Evolutionary conservation across 805 yeast genomes (phyloP), one percentile per base, ranked within the genome.

Genomic region (Torulaspora maleeae): DNA sequence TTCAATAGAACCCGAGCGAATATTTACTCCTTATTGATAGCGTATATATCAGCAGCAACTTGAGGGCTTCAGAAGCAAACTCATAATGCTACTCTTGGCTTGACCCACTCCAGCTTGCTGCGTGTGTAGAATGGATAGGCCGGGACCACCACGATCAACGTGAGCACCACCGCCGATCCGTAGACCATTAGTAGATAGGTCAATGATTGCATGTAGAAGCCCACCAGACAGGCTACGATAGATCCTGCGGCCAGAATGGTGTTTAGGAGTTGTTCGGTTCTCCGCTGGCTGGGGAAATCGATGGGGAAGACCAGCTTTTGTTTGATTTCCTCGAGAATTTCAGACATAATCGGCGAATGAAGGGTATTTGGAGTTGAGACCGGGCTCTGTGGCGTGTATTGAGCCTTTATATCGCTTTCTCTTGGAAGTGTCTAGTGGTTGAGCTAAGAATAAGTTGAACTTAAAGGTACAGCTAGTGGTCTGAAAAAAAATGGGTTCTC

Each of bases 51-150:
- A 22, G 25, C 10, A 22, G 25, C 25, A 22, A 22, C 25, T 22
- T 22, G 25, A 22, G 25, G 3, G 25, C 25, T 22, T 22, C 25
- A 22, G 25, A 6, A 22, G 25, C 25, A 22, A 22, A 8, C 25
- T 22, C 20, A 13, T 10, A n/a, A 13, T 22, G 13, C 15, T 17
- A 15, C 30, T 40, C 38, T 42, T 13, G 61, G 61, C 36, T 58
- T 52, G 28, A 77, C 69, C 79, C 82, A 83, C 53, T 59, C 61
- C 22, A 72, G 66, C 27, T 77, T 77, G 47, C 75, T 61, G 53
- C 69, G 66, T 41, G 71, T 81, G 59, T 76, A 84, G 6, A 61
- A 51, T 2, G 82, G 73, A 72, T 82, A 84, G 20, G 83, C 74
- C 25, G 88, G 87, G 16, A 79, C 65, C 3, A 73, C 74, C 4